Base-by-base conservation (phyloP, 495 filamentous ascomycete species). In the Trichocladium uniseriatum region DNA sequence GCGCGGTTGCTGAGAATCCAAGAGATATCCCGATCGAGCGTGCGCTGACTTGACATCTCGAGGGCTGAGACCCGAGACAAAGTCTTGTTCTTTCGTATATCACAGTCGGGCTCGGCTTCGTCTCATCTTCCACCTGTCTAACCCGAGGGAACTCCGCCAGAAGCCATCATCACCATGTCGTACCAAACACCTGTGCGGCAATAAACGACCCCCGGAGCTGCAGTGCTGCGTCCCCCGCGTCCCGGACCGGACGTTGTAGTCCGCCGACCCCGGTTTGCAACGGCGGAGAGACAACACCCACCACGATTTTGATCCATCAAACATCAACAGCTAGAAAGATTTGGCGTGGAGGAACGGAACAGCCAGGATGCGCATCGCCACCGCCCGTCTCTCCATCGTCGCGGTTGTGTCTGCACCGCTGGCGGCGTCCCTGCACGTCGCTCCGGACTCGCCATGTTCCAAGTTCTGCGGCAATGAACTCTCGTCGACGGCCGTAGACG, bases 381-480 rank as follows among this genome's bases (percentile, higher is more conserved):
- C 38, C 28, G 40, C 56, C 22, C 48, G 53, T 14, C 49, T 62
- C 13, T 31, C 38, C 40, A n/a, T 49, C 49, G 38, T 49, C 29
- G 36, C 50, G 28, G 51, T 52, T 14, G 44, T 48, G 24, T 44
- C 65, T 5, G 62, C 58, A 49, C 55, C 59, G 38, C 56, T 61
- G 47, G 58, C 61, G 6, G 36, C 49, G 15, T 60, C 69, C 15
- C 29, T 74, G 20, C 53, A 64, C 15, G 66, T 68, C 21, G 48
- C 68, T 8, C 46, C 65, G 15, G 60, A 58, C 13, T 74, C 72
- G 28, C 68, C 69, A 31, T 76, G 72, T 51, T 48, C 53, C 21
- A 52, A 51, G 15, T 55, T 59, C n/a, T 76, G 72, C 57, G 70
- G 71, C 55, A 76, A 73, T 45, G 57, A 64, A 16, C 65, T 65